A percentile compares a stretch with the other conserved stretches of the same genome.
These are phyloP conservation scores for Vigna angularis DNA, from an alignment of 306 rosid species.

Conservation along the genomic window DNA sequence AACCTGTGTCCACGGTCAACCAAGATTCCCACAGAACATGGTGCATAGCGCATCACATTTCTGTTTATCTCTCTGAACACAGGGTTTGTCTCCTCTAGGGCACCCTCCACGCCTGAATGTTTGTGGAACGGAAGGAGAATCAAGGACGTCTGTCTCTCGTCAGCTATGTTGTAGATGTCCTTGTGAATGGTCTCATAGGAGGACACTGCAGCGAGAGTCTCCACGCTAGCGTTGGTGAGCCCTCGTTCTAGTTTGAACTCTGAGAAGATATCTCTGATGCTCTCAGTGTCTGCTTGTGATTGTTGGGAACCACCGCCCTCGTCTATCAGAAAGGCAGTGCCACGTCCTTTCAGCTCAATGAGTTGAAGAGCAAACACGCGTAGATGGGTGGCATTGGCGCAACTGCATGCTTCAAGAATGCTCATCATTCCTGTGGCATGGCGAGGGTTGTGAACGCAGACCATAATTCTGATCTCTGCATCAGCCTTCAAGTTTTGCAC, in stretches of 20 bases:
- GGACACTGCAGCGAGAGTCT: constrained; percentile 40
- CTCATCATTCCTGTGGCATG: constrained; percentile 41
- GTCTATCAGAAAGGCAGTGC: constrained; percentile 34
- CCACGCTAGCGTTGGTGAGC: background rate
- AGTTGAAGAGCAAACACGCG: constrained; percentile 43
- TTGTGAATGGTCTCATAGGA: constrained; percentile 45
- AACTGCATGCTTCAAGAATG: constrained; percentile 42
- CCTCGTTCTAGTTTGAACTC: background rate
- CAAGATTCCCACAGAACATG: constrained; percentile 47
- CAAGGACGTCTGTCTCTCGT: constrained; percentile 39
- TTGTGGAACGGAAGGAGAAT: constrained; percentile 56
- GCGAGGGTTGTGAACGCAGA: constrained; percentile 41
- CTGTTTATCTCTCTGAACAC: constrained; percentile 35
- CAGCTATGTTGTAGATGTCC: constrained; percentile 48
- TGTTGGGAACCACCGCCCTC: background rate
- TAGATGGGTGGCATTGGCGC: constrained; percentile 31
- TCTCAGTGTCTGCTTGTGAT: constrained; percentile 21
- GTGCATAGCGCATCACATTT: constrained; percentile 37
- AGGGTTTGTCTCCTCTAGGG: background rate
- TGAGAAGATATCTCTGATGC: constrained; percentile 11
- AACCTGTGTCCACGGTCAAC: constrained; percentile 44
- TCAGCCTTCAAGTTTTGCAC: constrained; percentile 38
- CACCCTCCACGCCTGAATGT: constrained; percentile 8
- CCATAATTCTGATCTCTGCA: constrained; percentile 41
- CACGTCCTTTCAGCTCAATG: constrained; percentile 43